Conservation (phyloP, 257 asterid species). For the Penstemon barbatus region DNA sequence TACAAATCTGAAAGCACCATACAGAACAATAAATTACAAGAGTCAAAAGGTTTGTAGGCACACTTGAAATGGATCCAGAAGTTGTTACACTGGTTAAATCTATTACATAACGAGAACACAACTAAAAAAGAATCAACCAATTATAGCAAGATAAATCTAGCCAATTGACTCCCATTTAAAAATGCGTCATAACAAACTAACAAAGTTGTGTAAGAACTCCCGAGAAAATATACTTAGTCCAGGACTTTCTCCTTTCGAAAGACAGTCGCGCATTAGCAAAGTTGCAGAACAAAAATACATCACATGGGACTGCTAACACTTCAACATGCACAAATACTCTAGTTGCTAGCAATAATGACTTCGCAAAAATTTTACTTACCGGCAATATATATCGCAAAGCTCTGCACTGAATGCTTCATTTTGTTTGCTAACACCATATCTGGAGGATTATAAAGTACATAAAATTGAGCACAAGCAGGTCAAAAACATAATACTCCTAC, state of each 20-base stretch:
- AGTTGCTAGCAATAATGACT: conserved; percentile 7
- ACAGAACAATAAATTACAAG: background rate
- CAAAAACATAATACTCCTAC: background rate
- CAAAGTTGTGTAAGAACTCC: background rate
- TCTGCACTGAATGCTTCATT: conserved; percentile 86
- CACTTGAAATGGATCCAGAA: background rate
- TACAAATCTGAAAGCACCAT: conserved; percentile 52
- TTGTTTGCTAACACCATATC: conserved; percentile 92
- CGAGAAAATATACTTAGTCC: background rate
- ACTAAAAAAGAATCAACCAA: background rate
- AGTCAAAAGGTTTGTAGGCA: background rate
- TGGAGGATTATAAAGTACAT: conserved; percentile 34
- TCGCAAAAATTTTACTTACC: conserved; percentile 42
- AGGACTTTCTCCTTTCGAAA: background rate
- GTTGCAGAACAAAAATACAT: background rate
- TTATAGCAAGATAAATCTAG: background rate
- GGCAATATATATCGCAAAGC: conserved; percentile 86
- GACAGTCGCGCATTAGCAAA: background rate
- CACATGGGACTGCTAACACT: background rate
- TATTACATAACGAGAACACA: background rate
- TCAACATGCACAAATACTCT: conserved; percentile 22
- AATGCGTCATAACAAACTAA: background rate
- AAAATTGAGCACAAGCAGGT: conserved; percentile 10
- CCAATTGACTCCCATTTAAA: background rate
- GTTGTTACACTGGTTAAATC: background rate